A percentile compares a stretch with the other conserved stretches of the same genome.
Conservation (phyloP, 2,329 filamentous ascomycete species). For the Apiospora arundinis region DNA sequence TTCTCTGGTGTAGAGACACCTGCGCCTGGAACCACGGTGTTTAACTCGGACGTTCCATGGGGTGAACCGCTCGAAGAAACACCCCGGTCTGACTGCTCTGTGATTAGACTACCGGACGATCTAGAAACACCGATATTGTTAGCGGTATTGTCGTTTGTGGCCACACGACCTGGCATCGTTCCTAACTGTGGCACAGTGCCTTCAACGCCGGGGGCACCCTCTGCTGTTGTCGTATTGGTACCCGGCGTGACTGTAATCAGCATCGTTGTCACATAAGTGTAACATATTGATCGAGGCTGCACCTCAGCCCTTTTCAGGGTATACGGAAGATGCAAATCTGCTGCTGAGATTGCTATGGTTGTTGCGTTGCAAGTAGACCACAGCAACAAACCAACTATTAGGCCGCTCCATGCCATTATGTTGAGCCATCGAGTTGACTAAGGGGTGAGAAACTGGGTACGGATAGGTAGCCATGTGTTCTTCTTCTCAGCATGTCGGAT, state of each 20-base stretch:
- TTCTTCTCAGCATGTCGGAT: not conserved
- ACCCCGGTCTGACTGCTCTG: not conserved
- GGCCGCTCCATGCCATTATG: not conserved
- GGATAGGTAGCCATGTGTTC: not conserved
- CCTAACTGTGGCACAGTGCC: not conserved
- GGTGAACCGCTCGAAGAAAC: not conserved
- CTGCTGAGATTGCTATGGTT: not conserved
- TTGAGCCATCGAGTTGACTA: not conserved
- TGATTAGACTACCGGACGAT: not conserved
- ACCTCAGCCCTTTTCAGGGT: not conserved
- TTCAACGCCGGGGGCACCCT: not conserved
- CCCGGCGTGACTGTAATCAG: conserved; percentile 14
- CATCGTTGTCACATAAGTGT: conserved; percentile 23
- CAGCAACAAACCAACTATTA: not conserved
- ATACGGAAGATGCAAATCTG: not conserved
- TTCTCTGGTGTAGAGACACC: not conserved
- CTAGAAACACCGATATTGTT: not conserved
- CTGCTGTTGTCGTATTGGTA: not conserved
- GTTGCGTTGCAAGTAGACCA: not conserved
- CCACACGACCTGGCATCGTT: not conserved
- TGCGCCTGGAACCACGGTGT: not conserved
- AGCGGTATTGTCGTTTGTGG: not conserved
- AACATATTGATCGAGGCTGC: conserved; percentile 20
- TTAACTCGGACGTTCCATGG: not conserved
- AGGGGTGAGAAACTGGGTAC: not conserved